phyloP scores from a whole-genome alignment of 2,329 filamentous ascomycete species.

The Trichoderma cornu-damae region DNA sequence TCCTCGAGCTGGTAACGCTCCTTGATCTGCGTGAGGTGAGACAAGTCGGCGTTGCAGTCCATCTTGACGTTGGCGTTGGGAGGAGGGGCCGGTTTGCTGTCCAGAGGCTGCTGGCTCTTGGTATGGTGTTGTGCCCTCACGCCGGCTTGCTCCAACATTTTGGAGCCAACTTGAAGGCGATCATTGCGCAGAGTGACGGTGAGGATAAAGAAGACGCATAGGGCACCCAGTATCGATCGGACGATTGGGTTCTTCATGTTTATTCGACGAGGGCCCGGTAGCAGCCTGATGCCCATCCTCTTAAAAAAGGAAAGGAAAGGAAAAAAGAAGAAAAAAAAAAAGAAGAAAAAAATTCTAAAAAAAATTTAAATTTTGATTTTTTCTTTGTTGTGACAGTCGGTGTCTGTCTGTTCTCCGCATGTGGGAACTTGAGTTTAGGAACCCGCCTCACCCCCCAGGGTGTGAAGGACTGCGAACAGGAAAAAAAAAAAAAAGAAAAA shows the following conservation, averaged over 20 bases:
- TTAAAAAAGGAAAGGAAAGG: background rate
- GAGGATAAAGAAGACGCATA: conserved; percentile 41
- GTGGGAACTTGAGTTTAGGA: too few species aligned
- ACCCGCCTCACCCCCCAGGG: too few species aligned
- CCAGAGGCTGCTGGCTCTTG: conserved; percentile 31
- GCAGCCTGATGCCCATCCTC: conserved; percentile 38
- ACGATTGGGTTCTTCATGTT: conserved; percentile 47
- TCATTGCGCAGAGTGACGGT: conserved; percentile 40
- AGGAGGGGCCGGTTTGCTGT: conserved; percentile 19
- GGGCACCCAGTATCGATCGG: conserved; percentile 41
- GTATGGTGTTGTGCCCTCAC: conserved; percentile 26
- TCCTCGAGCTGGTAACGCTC: conserved; percentile 45
- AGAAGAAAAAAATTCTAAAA: too few species aligned
- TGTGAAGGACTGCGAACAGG: too few species aligned
- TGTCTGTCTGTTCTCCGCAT: background rate
- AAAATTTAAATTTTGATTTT: too few species aligned
- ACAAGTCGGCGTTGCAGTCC: conserved; percentile 47
- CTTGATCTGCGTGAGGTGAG: conserved; percentile 42
- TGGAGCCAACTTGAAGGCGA: conserved; percentile 37
- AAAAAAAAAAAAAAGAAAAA: too few species aligned
- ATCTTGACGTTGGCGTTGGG: conserved; percentile 32
- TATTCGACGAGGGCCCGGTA: conserved; percentile 35
- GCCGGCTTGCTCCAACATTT: conserved; percentile 36
- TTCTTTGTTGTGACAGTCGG: too few species aligned
- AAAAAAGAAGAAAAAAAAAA: too few species aligned